These are phyloP conservation scores for Fusarium denticulatum DNA, from an alignment of 2,329 filamentous ascomycete species.

Conservation along the genomic window DNA sequence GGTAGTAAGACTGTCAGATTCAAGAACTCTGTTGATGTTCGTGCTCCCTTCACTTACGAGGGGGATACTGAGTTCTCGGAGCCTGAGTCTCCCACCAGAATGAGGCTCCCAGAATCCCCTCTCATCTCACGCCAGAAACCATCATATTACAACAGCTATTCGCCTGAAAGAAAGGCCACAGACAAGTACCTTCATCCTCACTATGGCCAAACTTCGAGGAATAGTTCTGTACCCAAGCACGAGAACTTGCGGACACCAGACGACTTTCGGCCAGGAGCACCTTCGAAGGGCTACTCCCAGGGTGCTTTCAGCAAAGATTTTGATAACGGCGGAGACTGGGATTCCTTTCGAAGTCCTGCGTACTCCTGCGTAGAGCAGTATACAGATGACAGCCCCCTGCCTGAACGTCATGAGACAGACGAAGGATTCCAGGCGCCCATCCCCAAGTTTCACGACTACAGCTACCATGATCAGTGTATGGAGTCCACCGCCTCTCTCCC, in stretches of 20 bases:
- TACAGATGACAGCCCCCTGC: background rate
- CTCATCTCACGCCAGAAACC: conserved; percentile 20
- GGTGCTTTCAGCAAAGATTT: conserved; percentile 41
- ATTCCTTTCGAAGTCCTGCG: conserved; percentile 3
- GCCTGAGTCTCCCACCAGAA: conserved; percentile 2
- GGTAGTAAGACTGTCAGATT: conserved; percentile 43
- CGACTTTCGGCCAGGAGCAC: conserved; percentile 6
- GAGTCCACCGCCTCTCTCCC: conserved; percentile 26
- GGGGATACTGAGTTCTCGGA: conserved; percentile 22
- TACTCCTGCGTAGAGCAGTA: background rate
- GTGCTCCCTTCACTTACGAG: conserved; percentile 14
- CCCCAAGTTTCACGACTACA: background rate
- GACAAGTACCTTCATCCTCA: conserved; percentile 18
- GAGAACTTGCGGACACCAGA: conserved; percentile 11
- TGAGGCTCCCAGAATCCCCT: conserved; percentile 21
- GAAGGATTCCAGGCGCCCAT: background rate
- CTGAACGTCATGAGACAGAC: background rate
- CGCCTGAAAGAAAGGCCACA: background rate
- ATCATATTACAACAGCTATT: background rate
- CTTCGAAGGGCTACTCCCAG: conserved; percentile 32
- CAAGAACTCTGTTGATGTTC: conserved; percentile 34
- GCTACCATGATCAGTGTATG: background rate
- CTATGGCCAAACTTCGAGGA: background rate
- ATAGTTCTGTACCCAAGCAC: background rate
- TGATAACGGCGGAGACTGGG: conserved; percentile 14